Conservation (phyloP, 2,329 filamentous ascomycete species). For the Keithomyces neogunnii region DNA sequence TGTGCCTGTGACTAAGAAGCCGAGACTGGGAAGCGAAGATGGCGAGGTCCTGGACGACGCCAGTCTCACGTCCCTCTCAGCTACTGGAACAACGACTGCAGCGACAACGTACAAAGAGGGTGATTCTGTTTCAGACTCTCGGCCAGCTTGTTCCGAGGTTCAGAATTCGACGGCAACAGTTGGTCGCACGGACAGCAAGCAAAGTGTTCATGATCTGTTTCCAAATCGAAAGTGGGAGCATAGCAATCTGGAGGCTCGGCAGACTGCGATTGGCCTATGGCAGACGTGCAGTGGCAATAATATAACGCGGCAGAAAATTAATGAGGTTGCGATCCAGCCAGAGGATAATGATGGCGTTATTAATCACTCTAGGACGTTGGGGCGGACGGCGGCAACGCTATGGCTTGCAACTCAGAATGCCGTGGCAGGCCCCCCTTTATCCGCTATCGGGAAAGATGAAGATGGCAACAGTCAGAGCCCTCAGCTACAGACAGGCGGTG, state of each 20-base stretch:
- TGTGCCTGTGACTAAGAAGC: background rate
- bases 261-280: conserved; percentile 6
- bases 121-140: background rate
- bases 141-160: background rate
- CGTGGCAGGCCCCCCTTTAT: background rate
- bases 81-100: background rate
- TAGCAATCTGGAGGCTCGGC: background rate
- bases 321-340: background rate
- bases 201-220: background rate
- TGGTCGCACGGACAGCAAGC: background rate
- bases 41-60: background rate
- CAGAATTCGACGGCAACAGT: background rate
- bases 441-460: background rate
- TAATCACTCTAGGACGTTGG: background rate
- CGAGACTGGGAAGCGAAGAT: background rate
- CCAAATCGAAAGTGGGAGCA: background rate
- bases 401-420: background rate
- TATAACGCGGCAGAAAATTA: background rate
- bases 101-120: background rate
- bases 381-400: background rate
- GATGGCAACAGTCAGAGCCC: background rate
- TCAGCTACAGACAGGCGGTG: background rate
- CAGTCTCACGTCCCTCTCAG: background rate
- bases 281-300: background rate
- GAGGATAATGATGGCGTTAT: background rate